These are phyloP conservation scores for Saksenaea vasiformis DNA, from an alignment of 371 early-diverging fungal species.

Conservation along the genomic window DNA sequence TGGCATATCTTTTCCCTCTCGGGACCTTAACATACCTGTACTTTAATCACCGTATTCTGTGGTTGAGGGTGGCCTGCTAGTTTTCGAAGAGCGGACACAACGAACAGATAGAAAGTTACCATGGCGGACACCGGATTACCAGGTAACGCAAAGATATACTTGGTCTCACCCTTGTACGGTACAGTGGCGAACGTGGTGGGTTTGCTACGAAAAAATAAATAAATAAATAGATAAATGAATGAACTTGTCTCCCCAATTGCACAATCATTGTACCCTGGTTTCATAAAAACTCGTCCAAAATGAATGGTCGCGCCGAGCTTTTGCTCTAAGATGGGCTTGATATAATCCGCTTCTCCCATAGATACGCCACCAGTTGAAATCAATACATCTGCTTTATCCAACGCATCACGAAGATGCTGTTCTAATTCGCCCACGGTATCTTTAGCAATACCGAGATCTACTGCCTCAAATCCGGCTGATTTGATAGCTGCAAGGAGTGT, in stretches of 20 bases:
- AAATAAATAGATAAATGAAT: neutral
- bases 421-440: conserved; percentile 68
- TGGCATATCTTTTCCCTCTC: neutral
- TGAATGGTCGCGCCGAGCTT: conserved; percentile 73
- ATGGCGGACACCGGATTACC: conserved; percentile 94
- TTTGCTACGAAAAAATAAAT: conserved; percentile 70
- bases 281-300: conserved; percentile 91
- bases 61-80: conserved; percentile 64
- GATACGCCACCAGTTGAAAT: conserved; percentile 93
- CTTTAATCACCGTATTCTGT: conserved; percentile 54
- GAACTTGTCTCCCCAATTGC: neutral
- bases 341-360: conserved; percentile 93
- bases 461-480: conserved; percentile 62
- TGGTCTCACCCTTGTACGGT: conserved; percentile 35
- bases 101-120: conserved; percentile 89
- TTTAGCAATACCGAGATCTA: conserved; percentile 78
- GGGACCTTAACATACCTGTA: conserved; percentile 49
- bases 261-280: conserved; percentile 70
- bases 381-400: conserved; percentile 73
- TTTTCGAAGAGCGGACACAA: conserved; percentile 78
- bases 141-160: conserved; percentile 84
- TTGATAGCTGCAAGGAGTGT: conserved; percentile 70
- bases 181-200: conserved; percentile 92
- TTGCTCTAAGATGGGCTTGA: conserved; percentile 84
- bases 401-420: conserved; percentile 47